Evolutionary conservation across 257 asterid genomes (phyloP).

Genomic region (Gynochthodes officinalis): DNA sequence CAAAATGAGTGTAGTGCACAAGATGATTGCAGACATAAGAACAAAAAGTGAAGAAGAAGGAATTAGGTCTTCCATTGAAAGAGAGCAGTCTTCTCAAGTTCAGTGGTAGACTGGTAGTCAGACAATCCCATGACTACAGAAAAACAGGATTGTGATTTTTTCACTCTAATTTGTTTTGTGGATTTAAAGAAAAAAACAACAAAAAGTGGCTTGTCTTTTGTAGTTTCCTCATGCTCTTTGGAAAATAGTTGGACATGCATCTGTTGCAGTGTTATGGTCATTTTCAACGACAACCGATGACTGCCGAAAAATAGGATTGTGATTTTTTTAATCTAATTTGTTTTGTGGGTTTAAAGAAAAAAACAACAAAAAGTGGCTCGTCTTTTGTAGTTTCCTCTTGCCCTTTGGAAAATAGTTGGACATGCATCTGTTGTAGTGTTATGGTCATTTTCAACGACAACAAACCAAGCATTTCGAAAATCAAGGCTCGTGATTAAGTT

Average conservation of each 20-base stretch:
- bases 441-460: conserved; percentile 1
- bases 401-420: not conserved
- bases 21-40: conserved; percentile 32
- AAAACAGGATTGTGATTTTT: conserved; percentile 1
- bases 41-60: conserved; percentile 4
- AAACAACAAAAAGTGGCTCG: not conserved
- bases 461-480: not conserved
- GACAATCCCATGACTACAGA: too few relatives aligned
- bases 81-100: not conserved
- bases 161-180: not conserved
- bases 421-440: not conserved
- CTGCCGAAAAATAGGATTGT: too few relatives aligned
- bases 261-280: not conserved
- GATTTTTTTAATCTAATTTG: not conserved
- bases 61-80: not conserved
- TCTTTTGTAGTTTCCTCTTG: not conserved
- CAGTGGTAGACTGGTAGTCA: too few relatives aligned
- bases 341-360: not conserved
- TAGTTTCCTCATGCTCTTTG: not conserved
- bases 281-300: too few relatives aligned
- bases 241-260: not conserved
- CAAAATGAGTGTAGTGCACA: conserved; percentile 24
- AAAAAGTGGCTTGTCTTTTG: not conserved
- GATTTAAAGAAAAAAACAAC: not conserved
- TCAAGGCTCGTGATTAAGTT: not conserved